A percentile compares a stretch with the other conserved stretches of the same genome.
Evolutionary conservation across 75 land plant genomes (phyloP).

Genomic region (Sequoia sempervirens): DNA sequence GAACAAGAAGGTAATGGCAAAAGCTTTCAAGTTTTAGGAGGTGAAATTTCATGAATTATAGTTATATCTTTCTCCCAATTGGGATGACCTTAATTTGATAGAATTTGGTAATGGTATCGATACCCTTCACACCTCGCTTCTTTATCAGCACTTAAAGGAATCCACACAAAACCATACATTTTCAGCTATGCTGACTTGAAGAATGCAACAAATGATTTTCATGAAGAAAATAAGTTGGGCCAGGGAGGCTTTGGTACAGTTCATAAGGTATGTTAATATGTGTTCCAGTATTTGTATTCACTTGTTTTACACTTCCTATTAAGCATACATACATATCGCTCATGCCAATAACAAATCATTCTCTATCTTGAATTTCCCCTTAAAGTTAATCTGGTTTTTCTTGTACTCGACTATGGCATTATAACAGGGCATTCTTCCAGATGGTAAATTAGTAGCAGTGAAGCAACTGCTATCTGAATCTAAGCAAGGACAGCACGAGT

Average conservation of each 20-base stretch:
- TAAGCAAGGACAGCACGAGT: constrained; percentile 16
- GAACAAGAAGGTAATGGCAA: constrained; percentile 26
- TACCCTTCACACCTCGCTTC: neutral
- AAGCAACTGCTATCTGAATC: constrained; percentile 15
- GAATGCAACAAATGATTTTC: constrained; percentile 13
- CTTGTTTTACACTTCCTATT: neutral
- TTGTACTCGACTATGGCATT: neutral
- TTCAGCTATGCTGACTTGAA: constrained; percentile 40
- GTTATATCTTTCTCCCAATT: neutral
- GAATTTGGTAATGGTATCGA: neutral
- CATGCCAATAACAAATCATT: too few species aligned
- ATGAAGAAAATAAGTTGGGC: constrained; percentile 20
- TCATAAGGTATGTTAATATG: constrained; percentile 17
- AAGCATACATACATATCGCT: neutral
- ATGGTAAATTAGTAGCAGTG: constrained; percentile 14
- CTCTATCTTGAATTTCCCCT: neutral
- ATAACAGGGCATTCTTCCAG: constrained; percentile 12
- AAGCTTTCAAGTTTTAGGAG: neutral
- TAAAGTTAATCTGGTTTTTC: neutral
- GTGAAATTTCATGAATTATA: neutral
- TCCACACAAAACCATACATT: constrained; percentile 24
- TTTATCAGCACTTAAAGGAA: constrained; percentile 28
- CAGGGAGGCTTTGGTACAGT: constrained; percentile 25
- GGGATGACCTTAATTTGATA: neutral
- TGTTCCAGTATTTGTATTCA: neutral